A percentile compares a stretch with the other conserved stretches of the same genome.
phyloP scores from a whole-genome alignment of 1,284 basidiomycete genomes.

The Mycena sp. region DNA sequence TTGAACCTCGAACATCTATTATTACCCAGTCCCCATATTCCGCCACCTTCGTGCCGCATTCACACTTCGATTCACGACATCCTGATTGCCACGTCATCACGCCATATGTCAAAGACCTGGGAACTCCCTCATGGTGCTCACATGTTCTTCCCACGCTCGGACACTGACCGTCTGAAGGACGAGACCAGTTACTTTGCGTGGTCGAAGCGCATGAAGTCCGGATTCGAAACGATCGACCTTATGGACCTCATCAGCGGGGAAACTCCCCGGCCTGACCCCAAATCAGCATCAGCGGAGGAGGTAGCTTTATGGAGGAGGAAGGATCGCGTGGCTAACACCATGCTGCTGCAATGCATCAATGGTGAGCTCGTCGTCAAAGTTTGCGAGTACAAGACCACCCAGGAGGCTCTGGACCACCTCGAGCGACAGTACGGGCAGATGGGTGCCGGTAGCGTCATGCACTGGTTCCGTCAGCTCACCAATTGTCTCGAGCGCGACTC shows the following conservation, averaged over 20 bases:
- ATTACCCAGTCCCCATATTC: not conserved
- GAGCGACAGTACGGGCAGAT: not conserved
- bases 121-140: not conserved
- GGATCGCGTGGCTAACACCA: too few species aligned
- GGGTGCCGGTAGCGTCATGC: slow-evolving; percentile 1
- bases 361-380: not conserved
- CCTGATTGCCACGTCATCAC: not conserved
- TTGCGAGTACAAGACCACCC: not conserved
- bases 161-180: not conserved
- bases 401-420: not conserved
- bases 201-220: not conserved
- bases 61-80: not conserved
- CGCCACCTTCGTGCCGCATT: not conserved
- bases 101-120: not conserved
- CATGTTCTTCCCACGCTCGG: not conserved
- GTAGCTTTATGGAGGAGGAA: not conserved
- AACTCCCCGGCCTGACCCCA: too few species aligned
- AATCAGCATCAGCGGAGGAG: not conserved
- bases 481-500: too few species aligned
- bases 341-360: too few species aligned
- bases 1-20: not conserved
- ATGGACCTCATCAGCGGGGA: not conserved
- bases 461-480: too few species aligned
- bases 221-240: not conserved
- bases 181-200: not conserved